A percentile compares a stretch with the other conserved stretches of the same genome.
Evolutionary conservation across 257 asterid genomes (phyloP).

Genomic region (Striga asiatica): DNA sequence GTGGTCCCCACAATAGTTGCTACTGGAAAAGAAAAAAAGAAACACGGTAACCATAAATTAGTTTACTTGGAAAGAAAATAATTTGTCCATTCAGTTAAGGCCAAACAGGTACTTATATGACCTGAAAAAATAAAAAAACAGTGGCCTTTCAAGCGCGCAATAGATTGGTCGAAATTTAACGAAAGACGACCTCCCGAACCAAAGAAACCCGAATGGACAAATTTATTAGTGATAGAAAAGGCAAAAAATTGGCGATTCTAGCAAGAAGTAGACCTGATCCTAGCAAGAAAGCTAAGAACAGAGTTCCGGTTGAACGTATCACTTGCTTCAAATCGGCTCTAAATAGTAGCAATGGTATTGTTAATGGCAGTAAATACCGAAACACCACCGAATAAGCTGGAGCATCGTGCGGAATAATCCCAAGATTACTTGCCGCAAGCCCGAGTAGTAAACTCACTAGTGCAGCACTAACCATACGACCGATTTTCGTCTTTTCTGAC

Average conservation of each 20-base stretch:
- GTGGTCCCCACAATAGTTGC: constrained; percentile 60
- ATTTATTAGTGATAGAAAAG: neutral
- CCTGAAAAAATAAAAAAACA: too few species aligned
- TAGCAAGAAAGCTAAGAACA: constrained; percentile 64
- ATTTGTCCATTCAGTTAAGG: neutral
- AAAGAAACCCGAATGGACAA: too few species aligned
- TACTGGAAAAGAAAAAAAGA: constrained; percentile 32
- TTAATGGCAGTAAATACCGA: constrained; percentile 62
- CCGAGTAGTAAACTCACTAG: constrained; percentile 63
- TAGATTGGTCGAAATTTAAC: too few species aligned
- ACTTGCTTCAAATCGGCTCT: constrained; percentile 63
- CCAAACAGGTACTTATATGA: too few species aligned
- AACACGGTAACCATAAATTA: neutral
- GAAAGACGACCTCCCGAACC: too few species aligned
- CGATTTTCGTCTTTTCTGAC: constrained; percentile 83
- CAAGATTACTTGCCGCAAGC: constrained; percentile 69
- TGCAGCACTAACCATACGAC: constrained; percentile 82
- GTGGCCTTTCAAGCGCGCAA: too few species aligned
- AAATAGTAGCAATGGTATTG: constrained; percentile 64
- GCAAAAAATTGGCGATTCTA: too few species aligned
- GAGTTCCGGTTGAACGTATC: constrained; percentile 48
- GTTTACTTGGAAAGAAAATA: neutral
- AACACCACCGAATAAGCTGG: constrained; percentile 56
- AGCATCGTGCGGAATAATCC: constrained; percentile 67
- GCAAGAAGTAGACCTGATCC: constrained; percentile 59